Conservation (phyloP, 805 yeast genomes). For the Yarrowia osloensis region DNA sequence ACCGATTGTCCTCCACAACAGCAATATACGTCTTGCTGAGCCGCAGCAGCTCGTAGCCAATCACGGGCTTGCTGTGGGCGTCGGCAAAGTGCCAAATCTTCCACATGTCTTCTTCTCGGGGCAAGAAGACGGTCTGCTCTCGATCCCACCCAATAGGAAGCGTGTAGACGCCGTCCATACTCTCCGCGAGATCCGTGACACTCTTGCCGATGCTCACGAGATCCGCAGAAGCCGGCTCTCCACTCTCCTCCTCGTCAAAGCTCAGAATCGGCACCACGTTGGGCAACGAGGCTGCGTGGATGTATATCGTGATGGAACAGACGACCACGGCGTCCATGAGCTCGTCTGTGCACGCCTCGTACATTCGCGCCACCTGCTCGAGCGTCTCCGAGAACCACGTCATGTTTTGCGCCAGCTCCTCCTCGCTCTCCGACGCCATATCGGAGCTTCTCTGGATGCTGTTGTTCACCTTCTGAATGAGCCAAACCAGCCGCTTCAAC, state of each 20-base stretch:
- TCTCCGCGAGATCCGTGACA: neutral
- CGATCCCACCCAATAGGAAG: neutral
- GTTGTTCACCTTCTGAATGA: neutral
- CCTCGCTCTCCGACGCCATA: neutral
- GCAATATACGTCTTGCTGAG: neutral
- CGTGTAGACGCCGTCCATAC: neutral
- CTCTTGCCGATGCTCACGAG: neutral
- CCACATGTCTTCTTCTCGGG: conserved; percentile 13
- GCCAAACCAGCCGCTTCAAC: neutral
- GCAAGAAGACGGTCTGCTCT: neutral
- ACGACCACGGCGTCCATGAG: conserved; percentile 1
- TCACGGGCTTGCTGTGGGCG: neutral
- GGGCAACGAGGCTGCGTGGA: neutral
- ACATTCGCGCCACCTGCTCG: conserved; percentile 2
- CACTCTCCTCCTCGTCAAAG: neutral
- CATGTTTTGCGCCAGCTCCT: neutral
- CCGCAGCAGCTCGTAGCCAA: neutral
- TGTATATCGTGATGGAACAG: neutral
- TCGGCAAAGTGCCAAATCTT: neutral
- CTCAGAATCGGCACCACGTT: neutral
- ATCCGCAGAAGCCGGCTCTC: neutral
- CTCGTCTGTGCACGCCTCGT: neutral
- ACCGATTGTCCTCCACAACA: neutral
- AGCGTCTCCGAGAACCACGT: neutral
- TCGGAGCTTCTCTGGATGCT: neutral